phyloP scores from a whole-genome alignment of 2,329 filamentous ascomycete genomes.

The Cytospora leucostoma region DNA sequence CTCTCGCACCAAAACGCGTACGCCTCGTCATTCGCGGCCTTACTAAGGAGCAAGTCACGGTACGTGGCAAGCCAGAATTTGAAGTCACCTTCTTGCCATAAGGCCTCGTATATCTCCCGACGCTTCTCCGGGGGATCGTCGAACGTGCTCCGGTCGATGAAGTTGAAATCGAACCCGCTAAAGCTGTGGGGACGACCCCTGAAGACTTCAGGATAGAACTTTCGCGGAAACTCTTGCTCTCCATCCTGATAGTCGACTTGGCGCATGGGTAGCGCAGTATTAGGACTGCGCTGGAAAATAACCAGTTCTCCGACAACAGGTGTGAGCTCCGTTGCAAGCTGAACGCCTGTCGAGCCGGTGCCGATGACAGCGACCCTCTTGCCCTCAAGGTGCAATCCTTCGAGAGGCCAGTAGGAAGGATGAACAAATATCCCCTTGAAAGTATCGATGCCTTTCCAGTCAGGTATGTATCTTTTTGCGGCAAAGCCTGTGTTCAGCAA shows the following conservation, averaged over 20 bases:
- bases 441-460: slow-evolving; percentile 16
- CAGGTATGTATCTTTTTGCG: slow-evolving; percentile 21
- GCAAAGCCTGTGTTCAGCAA: slow-evolving; percentile 18
- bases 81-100: slow-evolving; percentile 42
- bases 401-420: slow-evolving; percentile 16
- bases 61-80: slow-evolving; percentile 46
- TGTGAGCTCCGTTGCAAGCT: slow-evolving; percentile 13
- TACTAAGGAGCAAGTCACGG: slow-evolving; percentile 42
- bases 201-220: slow-evolving; percentile 43
- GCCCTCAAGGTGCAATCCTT: slow-evolving; percentile 4
- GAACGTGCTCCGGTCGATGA: slow-evolving; percentile 46
- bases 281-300: slow-evolving; percentile 58
- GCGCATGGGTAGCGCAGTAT: slow-evolving; percentile 55
- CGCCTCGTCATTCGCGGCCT: slow-evolving; percentile 40
- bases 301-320: slow-evolving; percentile 38
- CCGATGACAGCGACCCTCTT: slow-evolving; percentile 21
- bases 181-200: slow-evolving; percentile 37
- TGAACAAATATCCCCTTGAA: slow-evolving; percentile 20
- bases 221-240: slow-evolving; percentile 44
- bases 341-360: slow-evolving; percentile 20
- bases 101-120: slow-evolving; percentile 32
- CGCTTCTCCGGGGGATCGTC: slow-evolving; percentile 43
- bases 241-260: slow-evolving; percentile 44
- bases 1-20: slow-evolving; percentile 46
- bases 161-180: slow-evolving; percentile 50